Conservation (phyloP, 345 rosid genomes). For the Geranium brycei region DNA sequence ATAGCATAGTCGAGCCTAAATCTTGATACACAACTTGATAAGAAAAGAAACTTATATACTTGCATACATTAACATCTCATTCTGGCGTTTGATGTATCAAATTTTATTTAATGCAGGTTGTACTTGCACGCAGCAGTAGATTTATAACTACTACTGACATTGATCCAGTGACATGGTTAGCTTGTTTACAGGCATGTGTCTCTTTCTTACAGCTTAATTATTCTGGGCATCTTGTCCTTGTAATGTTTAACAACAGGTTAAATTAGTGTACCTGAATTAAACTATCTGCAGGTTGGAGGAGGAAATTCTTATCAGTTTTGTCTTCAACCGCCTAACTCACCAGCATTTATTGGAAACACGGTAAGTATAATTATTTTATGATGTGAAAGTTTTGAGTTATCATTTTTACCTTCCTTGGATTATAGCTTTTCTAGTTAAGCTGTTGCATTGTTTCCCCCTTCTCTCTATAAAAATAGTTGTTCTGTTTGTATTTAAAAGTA, state of each 20-base stretch:
- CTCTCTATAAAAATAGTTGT: too few species aligned
- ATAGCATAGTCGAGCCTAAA: too few species aligned
- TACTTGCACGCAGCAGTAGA: conserved; percentile 75
- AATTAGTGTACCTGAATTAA: neutral
- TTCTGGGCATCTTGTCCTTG: neutral
- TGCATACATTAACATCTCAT: neutral
- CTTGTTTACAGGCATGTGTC: conserved; percentile 57
- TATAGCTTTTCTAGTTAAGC: too few species aligned
- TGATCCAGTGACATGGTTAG: conserved; percentile 71
- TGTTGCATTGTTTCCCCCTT: too few species aligned
- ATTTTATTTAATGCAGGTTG: conserved; percentile 42
- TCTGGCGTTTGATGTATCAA: conserved; percentile 3
- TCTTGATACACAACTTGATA: too few species aligned
- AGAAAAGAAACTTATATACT: too few species aligned
- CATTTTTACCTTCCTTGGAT: too few species aligned
- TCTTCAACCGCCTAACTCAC: conserved; percentile 78
- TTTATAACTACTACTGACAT: conserved; percentile 48
- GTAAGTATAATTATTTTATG: conserved; percentile 18
- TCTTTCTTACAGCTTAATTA: neutral
- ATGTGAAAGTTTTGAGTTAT: too few species aligned
- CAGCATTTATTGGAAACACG: conserved; percentile 92
- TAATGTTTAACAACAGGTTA: neutral
- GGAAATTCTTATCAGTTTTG: conserved; percentile 76
- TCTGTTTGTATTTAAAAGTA: too few species aligned
- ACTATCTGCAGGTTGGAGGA: conserved; percentile 50